Conservation (phyloP, 2,329 filamentous ascomycete species). For the Nemania sp. region DNA sequence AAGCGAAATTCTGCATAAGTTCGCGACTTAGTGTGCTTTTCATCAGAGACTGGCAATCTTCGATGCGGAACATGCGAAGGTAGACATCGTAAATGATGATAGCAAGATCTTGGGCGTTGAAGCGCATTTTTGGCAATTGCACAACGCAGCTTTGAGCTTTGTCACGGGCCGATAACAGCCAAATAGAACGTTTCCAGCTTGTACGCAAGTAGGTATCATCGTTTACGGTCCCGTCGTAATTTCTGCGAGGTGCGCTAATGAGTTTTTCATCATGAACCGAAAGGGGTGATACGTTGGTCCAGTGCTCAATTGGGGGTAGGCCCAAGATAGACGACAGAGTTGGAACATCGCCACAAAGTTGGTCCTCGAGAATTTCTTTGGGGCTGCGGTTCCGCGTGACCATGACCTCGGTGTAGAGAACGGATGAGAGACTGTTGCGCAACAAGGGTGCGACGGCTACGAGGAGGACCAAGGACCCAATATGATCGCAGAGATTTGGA, state of each 20-base stretch:
- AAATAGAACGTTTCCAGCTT: no score
- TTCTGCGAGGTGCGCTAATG: no score
- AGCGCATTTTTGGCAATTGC: no score
- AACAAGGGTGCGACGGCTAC: conserved; percentile 53
- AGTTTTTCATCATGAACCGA: conserved; percentile 5
- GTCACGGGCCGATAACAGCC: no score
- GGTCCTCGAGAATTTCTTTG: conserved; percentile 42
- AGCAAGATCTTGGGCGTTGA: no score
- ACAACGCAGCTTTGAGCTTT: no score
- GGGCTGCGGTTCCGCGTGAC: conserved; percentile 38
- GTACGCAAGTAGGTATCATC: no score
- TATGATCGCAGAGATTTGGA: conserved; percentile 51
- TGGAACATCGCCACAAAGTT: conserved; percentile 53
- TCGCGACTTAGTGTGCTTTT: not conserved
- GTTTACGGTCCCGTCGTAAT: no score
- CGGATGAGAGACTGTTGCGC: conserved; percentile 46
- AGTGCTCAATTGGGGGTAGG: conserved; percentile 53
- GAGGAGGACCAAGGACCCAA: conserved; percentile 51
- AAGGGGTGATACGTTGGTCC: conserved; percentile 33
- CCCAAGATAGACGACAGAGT: conserved; percentile 56
- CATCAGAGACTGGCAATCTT: no score
- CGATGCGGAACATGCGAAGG: conserved; percentile 23
- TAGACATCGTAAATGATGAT: no score
- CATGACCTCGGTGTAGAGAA: conserved; percentile 54
- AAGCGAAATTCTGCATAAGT: not conserved